Conservation (phyloP, 768 basidiomycete genomes). For the Bullera alba region DNA sequence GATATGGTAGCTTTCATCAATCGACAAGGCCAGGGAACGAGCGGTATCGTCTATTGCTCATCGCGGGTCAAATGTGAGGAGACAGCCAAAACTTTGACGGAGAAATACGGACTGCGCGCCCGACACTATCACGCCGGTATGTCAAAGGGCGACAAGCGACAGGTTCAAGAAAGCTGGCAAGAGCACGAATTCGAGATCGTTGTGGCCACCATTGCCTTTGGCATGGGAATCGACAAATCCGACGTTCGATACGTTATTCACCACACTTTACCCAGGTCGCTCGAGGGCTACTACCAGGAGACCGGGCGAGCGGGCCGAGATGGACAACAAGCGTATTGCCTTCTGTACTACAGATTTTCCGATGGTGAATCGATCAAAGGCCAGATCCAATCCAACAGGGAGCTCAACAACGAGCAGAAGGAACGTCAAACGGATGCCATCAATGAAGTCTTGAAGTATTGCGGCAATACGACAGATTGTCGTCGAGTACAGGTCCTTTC, state of each 20-base stretch:
- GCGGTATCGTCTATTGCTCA: slow-evolving; percentile 78
- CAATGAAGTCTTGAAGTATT: slow-evolving; percentile 68
- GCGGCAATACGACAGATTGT: slow-evolving; percentile 72
- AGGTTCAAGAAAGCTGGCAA: slow-evolving; percentile 68
- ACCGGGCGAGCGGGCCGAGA: slow-evolving; percentile 95
- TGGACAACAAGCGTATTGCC: slow-evolving; percentile 70
- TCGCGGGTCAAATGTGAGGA: slow-evolving; percentile 70
- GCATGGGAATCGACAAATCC: slow-evolving; percentile 64
- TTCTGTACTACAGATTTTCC: slow-evolving; percentile 62
- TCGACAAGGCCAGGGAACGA: slow-evolving; percentile 52
- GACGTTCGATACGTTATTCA: slow-evolving; percentile 65
- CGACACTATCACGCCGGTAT: slow-evolving; percentile 83
- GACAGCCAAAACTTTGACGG: slow-evolving; percentile 62
- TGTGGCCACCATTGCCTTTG: slow-evolving; percentile 94
- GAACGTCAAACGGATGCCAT: slow-evolving; percentile 62
- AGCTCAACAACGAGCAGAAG: slow-evolving; percentile 55
- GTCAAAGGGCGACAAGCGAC: slow-evolving; percentile 56
- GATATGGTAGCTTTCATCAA: slow-evolving; percentile 68
- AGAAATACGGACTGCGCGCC: slow-evolving; percentile 57
- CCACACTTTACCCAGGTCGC: slow-evolving; percentile 66
- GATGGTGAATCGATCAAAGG: slow-evolving; percentile 54
- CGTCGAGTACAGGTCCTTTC: slow-evolving; percentile 76
- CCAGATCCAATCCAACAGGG: slow-evolving; percentile 57
- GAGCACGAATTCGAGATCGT: slow-evolving; percentile 66
- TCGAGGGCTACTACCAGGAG: slow-evolving; percentile 92